Conservation (phyloP, 805 yeast genomes). For the Schizosaccharomyces octosporus region DNA sequence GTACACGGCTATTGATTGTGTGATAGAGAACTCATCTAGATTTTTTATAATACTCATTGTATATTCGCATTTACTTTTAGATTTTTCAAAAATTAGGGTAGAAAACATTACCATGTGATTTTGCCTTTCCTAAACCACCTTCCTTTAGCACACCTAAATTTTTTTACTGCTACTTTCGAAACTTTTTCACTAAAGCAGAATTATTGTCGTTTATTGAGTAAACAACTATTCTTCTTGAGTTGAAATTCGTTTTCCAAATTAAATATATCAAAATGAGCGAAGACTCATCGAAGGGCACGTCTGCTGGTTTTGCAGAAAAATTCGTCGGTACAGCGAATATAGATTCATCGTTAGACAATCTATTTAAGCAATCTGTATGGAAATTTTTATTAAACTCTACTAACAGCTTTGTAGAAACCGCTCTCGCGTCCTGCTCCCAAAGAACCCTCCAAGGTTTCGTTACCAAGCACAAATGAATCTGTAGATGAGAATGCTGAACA, state of each 20-base stretch:
- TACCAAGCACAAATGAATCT: background rate
- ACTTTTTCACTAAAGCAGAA: too few relatives aligned
- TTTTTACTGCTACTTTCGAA: too few relatives aligned
- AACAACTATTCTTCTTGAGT: background rate
- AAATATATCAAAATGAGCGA: background rate
- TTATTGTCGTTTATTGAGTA: too few relatives aligned
- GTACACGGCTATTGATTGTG: too few relatives aligned
- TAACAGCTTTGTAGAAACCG: background rate
- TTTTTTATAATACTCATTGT: too few relatives aligned
- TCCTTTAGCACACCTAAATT: too few relatives aligned
- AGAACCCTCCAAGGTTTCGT: background rate
- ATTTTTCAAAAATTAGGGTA: too few relatives aligned
- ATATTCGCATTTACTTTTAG: too few relatives aligned
- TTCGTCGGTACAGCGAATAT: background rate
- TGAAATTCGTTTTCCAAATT: background rate
- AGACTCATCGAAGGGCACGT: background rate
- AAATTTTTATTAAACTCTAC: background rate
- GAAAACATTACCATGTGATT: too few relatives aligned
- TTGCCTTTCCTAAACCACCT: too few relatives aligned
- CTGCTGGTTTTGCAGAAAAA: background rate
- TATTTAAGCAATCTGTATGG: background rate
- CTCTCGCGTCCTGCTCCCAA: background rate
- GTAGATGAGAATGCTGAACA: background rate
- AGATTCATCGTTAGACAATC: background rate
- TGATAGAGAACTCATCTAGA: too few relatives aligned